Evolutionary conservation across 2,329 filamentous ascomycete species (phyloP), one percentile per base, ranked within the genome.

Genomic region (Calycina marina): DNA sequence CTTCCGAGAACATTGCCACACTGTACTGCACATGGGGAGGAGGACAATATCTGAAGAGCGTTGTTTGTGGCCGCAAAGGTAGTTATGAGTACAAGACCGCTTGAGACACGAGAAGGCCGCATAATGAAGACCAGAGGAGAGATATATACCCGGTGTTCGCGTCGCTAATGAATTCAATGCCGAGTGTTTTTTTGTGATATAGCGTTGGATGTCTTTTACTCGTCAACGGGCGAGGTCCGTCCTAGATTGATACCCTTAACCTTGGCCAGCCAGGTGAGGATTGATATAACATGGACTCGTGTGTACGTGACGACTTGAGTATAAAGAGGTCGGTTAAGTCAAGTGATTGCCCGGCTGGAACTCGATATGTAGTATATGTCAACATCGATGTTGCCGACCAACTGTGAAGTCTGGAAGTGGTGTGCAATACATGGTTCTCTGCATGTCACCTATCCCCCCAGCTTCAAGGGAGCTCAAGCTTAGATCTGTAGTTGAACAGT

Each of bases 1-100:
- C 35, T 40, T 12, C 35, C 40, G 13, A 50, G 37, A 13, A 40
- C 38, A 34, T 52, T 52, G 5, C 49, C 49, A 28, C 49, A 52
- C 14, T 44, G 40, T 3, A 38, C 14, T 3, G 49, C 47, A 35
- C 49, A 52, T 31, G 45, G 45, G 12, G 49, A 50, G 14, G 34
- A 15, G 5, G 37, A 14, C 2, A 46, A 27, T 14, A 45, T 41
- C 26, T 44, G 32, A 14, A 51, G 31, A 13, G 46, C 48, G 24
- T 13, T 34, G 25, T 26, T 36, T 4, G 41, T 26, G 10, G 40
- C 28, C n/a, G 35, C 25, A 15, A 44, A 44, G 9, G 39, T 32
- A 8, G 41, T 39, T 18, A 45, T 25, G 17, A 48, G 38, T 28
- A 40, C 33, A 20, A 50, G 41, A n/a, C 34, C 22, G 14, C 39